Percentiles rank a stretch among this genome's conserved stretches.
These are phyloP conservation scores for Russula emetica DNA, from an alignment of 768 basidiomycete genomes.

Conservation along the genomic window DNA sequence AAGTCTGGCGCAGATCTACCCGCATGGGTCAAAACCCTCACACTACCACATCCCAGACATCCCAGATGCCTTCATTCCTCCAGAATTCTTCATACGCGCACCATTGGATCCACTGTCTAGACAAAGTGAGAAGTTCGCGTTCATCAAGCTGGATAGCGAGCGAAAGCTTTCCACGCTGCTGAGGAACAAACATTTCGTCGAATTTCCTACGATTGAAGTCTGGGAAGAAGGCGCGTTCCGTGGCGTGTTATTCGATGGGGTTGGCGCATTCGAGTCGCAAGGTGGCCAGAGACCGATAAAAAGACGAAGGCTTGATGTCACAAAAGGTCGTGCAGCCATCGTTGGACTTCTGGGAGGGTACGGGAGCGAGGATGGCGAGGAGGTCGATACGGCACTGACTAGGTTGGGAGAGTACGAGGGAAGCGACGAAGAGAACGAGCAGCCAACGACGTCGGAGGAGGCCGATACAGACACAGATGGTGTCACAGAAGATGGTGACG, in stretches of 20 bases:
- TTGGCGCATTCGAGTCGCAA: constrained; percentile 42
- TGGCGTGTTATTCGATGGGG: constrained; percentile 54
- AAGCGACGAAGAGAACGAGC: constrained; percentile 37
- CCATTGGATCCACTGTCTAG: constrained; percentile 33
- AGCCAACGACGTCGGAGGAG: constrained; percentile 36
- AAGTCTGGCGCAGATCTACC: constrained; percentile 47
- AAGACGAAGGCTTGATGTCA: constrained; percentile 50
- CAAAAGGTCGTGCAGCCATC: constrained; percentile 53
- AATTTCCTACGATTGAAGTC: constrained; percentile 80
- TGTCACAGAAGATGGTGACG: constrained; percentile 30
- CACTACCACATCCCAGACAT: constrained; percentile 52
- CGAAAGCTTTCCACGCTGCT: constrained; percentile 47
- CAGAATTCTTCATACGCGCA: constrained; percentile 59
- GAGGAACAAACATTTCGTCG: constrained; percentile 63
- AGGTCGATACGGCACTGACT: constrained; percentile 32
- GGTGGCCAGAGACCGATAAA: constrained; percentile 44
- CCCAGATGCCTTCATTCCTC: constrained; percentile 50
- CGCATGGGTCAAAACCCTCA: constrained; percentile 53
- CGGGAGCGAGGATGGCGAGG: constrained; percentile 46
- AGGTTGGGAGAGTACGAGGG: constrained; percentile 45
- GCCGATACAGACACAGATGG: constrained; percentile 33
- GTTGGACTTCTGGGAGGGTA: constrained; percentile 56
- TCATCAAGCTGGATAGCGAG: constrained; percentile 54
- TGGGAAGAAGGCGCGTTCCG: constrained; percentile 59
- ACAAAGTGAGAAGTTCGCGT: constrained; percentile 33